These are phyloP conservation scores for Trametes maxima DNA, from an alignment of 768 basidiomycete species.

Conservation along the genomic window DNA sequence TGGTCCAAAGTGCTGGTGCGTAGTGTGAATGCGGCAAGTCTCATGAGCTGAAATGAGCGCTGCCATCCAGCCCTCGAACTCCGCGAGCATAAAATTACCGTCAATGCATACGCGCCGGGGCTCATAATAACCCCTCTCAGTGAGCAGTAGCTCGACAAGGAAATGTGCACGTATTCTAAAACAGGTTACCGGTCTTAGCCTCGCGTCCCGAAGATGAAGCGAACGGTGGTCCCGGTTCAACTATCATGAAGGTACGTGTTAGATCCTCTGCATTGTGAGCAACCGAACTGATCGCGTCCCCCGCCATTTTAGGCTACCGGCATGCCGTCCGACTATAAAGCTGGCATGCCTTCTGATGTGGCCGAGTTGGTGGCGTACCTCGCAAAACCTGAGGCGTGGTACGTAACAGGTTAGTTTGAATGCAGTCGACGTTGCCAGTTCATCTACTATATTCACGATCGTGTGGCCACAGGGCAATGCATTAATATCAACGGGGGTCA, in stretches of 20 bases:
- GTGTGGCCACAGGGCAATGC: neutral
- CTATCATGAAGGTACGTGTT: conserved; percentile 6
- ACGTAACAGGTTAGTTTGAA: conserved; percentile 22
- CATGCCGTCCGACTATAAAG: conserved; percentile 5
- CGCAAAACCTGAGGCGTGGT: conserved; percentile 26
- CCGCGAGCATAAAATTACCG: conserved; percentile 27
- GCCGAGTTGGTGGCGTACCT: conserved; percentile 29
- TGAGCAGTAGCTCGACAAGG: neutral
- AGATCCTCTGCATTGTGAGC: neutral
- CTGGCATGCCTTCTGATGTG: conserved; percentile 18
- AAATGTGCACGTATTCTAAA: neutral
- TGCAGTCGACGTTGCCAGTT: neutral
- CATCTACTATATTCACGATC: too few relatives aligned
- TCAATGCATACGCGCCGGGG: conserved; percentile 33
- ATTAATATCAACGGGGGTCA: conserved; percentile 10
- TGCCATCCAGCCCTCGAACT: conserved; percentile 27
- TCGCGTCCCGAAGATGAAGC: conserved; percentile 8
- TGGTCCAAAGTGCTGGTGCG: conserved; percentile 28
- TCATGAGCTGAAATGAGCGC: neutral
- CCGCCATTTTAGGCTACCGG: conserved; percentile 7
- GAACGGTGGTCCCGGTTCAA: conserved; percentile 14
- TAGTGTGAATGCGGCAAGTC: neutral
- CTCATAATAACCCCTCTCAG: conserved; percentile 26
- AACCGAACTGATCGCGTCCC: neutral
- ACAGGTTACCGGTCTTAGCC: neutral